phyloP scores from a whole-genome alignment of 2,329 filamentous ascomycete genomes.

The Phialemoniopsis sp. region DNA sequence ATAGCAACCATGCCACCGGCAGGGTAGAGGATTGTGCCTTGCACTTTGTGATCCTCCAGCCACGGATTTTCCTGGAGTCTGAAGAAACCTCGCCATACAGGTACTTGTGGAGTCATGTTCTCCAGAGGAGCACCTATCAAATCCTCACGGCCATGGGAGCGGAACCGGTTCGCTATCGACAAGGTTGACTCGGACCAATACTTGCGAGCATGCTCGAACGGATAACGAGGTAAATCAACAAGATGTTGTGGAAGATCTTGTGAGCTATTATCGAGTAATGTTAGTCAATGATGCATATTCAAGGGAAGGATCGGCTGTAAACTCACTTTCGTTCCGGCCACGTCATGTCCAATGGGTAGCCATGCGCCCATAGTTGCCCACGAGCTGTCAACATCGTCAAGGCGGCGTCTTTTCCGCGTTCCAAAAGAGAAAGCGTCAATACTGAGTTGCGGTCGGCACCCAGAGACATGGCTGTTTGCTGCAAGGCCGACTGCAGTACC shows the following conservation, averaged over 20 bases:
- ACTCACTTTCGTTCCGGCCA: too few relatives aligned
- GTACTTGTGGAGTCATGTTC: conserved; percentile 17
- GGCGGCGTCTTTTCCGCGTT: conserved; percentile 4
- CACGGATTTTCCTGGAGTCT: conserved; percentile 34
- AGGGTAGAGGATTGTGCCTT: conserved; percentile 27
- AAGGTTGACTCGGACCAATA: conserved; percentile 33
- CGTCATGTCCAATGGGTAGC: conserved; percentile 1
- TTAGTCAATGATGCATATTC: neutral
- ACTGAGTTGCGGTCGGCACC: neutral
- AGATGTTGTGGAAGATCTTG: conserved; percentile 12
- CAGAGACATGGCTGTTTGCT: conserved; percentile 2
- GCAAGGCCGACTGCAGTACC: conserved; percentile 9
- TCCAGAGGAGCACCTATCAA: conserved; percentile 16
- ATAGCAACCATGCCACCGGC: conserved; percentile 29
- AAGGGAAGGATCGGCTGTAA: too few relatives aligned
- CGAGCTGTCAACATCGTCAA: conserved; percentile 4
- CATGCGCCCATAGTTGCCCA: conserved; percentile 9
- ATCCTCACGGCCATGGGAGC: conserved; percentile 17
- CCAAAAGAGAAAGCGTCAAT: conserved; percentile 9
- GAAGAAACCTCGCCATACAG: conserved; percentile 40
- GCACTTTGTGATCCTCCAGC: conserved; percentile 40
- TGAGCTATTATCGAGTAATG: neutral
- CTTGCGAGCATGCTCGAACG: conserved; percentile 30
- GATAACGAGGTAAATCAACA: conserved; percentile 31
- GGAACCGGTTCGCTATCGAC: conserved; percentile 22